Conservation (phyloP, 352 stramenopile species). For the Phytophthora boehmeriae region DNA sequence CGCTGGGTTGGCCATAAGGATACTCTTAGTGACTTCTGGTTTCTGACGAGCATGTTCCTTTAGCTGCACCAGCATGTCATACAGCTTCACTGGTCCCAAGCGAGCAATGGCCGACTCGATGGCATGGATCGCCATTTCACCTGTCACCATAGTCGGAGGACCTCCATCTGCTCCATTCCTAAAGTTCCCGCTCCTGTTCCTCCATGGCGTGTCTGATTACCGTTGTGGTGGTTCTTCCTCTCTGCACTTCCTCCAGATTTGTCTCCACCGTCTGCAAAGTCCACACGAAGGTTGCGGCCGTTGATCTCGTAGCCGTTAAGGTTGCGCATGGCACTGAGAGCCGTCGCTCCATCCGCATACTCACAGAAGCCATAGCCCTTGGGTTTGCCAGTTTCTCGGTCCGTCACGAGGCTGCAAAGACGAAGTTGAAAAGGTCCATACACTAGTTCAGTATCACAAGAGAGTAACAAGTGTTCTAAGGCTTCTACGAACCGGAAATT, state of each 20-base stretch:
- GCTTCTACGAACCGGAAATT: slow-evolving; percentile 71
- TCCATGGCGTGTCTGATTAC: slow-evolving; percentile 20
- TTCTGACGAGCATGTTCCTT: slow-evolving; percentile 82
- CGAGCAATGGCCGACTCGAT: slow-evolving; percentile 77
- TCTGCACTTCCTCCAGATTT: slow-evolving; percentile 43
- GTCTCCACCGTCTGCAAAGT: slow-evolving; percentile 82
- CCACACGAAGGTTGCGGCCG: slow-evolving; percentile 81
- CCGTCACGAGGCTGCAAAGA: slow-evolving; percentile 76
- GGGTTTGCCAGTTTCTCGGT: slow-evolving; percentile 83
- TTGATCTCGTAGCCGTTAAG: slow-evolving; percentile 88
- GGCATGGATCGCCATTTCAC: slow-evolving; percentile 78
- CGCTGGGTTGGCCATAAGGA: slow-evolving; percentile 75
- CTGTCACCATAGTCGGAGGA: slow-evolving; percentile 51
- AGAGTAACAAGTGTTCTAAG: background rate
- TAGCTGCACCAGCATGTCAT: slow-evolving; percentile 82
- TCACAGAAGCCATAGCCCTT: slow-evolving; percentile 90
- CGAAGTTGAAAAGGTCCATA: background rate
- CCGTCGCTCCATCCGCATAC: slow-evolving; percentile 84
- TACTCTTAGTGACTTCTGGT: slow-evolving; percentile 78
- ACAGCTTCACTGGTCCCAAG: slow-evolving; percentile 78
- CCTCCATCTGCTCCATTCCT: slow-evolving; percentile 31
- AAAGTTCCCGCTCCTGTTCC: slow-evolving; percentile 33
- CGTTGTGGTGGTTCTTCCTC: slow-evolving; percentile 34
- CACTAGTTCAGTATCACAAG: too few species aligned
- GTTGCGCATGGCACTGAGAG: slow-evolving; percentile 85